Conservation (phyloP, 1,139 yeast genomes). For the Arxiozyma slooffiae region DNA sequence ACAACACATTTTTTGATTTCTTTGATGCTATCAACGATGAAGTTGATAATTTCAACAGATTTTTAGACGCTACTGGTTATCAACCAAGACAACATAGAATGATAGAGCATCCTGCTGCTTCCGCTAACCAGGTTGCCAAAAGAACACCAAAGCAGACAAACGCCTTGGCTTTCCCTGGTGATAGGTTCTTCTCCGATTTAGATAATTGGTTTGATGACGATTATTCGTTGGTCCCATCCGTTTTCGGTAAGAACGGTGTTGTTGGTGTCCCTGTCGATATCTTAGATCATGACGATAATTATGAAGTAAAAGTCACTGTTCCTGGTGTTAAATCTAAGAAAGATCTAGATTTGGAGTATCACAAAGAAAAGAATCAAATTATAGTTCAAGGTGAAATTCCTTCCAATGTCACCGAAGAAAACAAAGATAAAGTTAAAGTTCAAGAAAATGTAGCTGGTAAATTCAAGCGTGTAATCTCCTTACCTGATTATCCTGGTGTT, state of each 20-base stretch:
- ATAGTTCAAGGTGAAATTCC: slow-evolving; percentile 34
- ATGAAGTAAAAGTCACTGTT: slow-evolving; percentile 34
- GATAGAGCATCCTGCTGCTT: neutral
- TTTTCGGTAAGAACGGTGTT: slow-evolving; percentile 10
- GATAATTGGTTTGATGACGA: slow-evolving; percentile 24
- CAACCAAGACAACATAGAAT: slow-evolving; percentile 10
- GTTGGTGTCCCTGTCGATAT: slow-evolving; percentile 36
- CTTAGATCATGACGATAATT: slow-evolving; percentile 33
- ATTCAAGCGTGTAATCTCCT: slow-evolving; percentile 34
- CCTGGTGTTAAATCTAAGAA: slow-evolving; percentile 37
- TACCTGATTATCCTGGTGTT: slow-evolving; percentile 32
- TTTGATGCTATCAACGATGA: slow-evolving; percentile 36
- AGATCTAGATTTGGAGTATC: slow-evolving; percentile 33
- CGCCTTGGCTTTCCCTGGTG: neutral
- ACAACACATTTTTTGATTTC: slow-evolving; percentile 36
- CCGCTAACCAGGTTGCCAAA: neutral
- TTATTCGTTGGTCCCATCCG: slow-evolving; percentile 18
- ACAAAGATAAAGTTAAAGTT: slow-evolving; percentile 28
- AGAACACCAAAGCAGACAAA: neutral
- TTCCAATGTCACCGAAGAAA: slow-evolving; percentile 15
- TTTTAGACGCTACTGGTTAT: slow-evolving; percentile 23
- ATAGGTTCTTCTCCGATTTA: slow-evolving; percentile 12
- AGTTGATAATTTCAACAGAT: slow-evolving; percentile 32
- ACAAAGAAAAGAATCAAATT: slow-evolving; percentile 34
- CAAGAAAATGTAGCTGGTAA: slow-evolving; percentile 35